These are phyloP conservation scores for Echria macrotheca DNA, from an alignment of 495 filamentous ascomycete genomes.

Conservation along the genomic window DNA sequence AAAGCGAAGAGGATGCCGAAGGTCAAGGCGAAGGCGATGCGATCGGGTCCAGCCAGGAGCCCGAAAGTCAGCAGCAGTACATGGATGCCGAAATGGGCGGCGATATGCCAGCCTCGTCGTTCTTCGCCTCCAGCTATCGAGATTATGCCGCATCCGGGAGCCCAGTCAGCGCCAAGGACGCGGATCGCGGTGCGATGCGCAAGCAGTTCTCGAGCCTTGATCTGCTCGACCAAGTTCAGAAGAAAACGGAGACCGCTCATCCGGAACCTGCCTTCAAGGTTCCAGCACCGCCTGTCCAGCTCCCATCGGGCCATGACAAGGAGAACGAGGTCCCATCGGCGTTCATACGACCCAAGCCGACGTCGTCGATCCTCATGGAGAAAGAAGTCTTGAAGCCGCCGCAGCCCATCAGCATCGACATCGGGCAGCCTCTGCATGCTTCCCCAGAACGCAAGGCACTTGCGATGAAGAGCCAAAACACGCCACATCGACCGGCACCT, in stretches of 20 bases:
- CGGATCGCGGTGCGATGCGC: constrained; percentile 29
- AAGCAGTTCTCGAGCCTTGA: constrained; percentile 23
- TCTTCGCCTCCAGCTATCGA: constrained; percentile 30
- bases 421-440: constrained; percentile 19
- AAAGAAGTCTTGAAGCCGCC: constrained; percentile 57
- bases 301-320: constrained; percentile 63
- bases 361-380: constrained; percentile 47
- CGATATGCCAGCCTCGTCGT: constrained; percentile 30
- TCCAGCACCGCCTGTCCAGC: constrained; percentile 49
- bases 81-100: constrained; percentile 30
- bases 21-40: constrained; percentile 31
- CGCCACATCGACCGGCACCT: constrained; percentile 72
- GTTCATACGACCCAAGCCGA: constrained; percentile 50
- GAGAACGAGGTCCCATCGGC: constrained; percentile 77
- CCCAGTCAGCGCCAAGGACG: constrained; percentile 37
- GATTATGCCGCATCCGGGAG: constrained; percentile 41
- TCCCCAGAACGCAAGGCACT: constrained; percentile 67
- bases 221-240: constrained; percentile 16
- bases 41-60: constrained; percentile 30
- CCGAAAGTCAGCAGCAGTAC: constrained; percentile 32
- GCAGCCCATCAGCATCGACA: constrained; percentile 30
- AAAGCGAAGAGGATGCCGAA: constrained; percentile 65
- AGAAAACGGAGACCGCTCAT: constrained; percentile 12
- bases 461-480: constrained; percentile 69
- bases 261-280: constrained; percentile 51